phyloP scores from a whole-genome alignment of 192 early-diverging fungal genomes.

The Geosiphon pyriformis region DNA sequence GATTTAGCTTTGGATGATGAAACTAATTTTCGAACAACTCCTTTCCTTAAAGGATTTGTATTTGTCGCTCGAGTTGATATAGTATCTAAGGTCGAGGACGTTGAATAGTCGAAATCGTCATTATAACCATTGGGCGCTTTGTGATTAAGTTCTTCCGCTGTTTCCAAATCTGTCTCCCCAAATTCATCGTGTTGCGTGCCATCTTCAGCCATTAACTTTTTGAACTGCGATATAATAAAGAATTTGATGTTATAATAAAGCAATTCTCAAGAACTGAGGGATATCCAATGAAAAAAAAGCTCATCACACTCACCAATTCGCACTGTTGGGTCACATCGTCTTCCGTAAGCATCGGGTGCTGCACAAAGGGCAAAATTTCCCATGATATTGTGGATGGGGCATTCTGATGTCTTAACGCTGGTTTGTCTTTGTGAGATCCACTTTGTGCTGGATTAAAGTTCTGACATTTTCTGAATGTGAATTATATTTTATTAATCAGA shows the following conservation, averaged over 20 bases:
- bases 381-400: conserved; percentile 30
- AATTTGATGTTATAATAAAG: background rate
- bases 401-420: conserved; percentile 40
- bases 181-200: conserved; percentile 17
- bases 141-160: background rate
- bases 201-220: conserved; percentile 21
- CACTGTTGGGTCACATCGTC: conserved; percentile 30
- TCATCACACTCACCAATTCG: conserved; percentile 15
- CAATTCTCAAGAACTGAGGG: too few relatives aligned
- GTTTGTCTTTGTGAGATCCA: conserved; percentile 50
- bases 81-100: background rate
- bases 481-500: background rate
- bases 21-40: conserved; percentile 7
- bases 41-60: background rate
- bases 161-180: conserved; percentile 2
- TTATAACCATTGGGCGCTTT: conserved; percentile 1
- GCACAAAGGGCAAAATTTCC: conserved; percentile 36
- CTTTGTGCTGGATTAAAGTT: conserved; percentile 45
- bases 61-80: background rate
- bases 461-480: conserved; percentile 30
- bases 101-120: conserved; percentile 1
- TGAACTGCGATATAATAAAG: conserved; percentile 4
- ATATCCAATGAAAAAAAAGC: background rate
- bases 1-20: background rate
- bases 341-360: conserved; percentile 19